Base-by-base conservation (phyloP, 1,139 yeast species). In the Kazachstania sp. region DNA sequence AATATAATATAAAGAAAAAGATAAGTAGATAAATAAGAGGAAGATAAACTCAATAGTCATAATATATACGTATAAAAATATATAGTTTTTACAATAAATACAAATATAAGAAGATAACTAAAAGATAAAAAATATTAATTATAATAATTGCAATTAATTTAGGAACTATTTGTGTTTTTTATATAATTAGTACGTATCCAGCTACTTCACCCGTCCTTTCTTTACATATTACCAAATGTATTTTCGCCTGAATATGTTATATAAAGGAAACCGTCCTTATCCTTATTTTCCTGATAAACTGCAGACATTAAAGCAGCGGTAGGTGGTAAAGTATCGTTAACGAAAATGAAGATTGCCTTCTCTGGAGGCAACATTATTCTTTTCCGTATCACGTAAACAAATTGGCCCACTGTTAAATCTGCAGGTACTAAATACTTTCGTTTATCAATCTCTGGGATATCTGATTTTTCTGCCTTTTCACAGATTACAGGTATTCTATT, bases 401-500 rank as follows among this genome's bases (percentile, higher is more conserved):
- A 90, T 69, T 92, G 98, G 36, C 98, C 98, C 51, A 92, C 96
- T 0, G 97, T 87, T 61, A 92, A 76, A 67, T 94, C 98, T 32
- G 92, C 84, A 11, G 98, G 98, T 12, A 92, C 98, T 59, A 92
- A 77, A 65, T 92, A 92, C 72, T 92, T 92, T 69, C 96, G 84
- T 76, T 92, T 92, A 69, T 92, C 98, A 64, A 92, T 88, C 59
- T 90, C 94, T 46, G 95, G 95, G 55, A 92, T 86, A 66, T 92
- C 97, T 44, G 95, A 84, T 70, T 92, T 92, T 70, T 90, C 97
- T 39, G 92, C 97, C 71, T 90, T 86, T 71, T 92, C 98, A 69
- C 98, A 94, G 61, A 92, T 92, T 31, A 86, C 97, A 11, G 98
- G 98, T 53, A 92, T 87, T 61, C 98, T 78, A 67, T 92, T 96